Evolutionary conservation across 768 basidiomycete species (phyloP).

Genomic region (Leccinum disarticulatum): DNA sequence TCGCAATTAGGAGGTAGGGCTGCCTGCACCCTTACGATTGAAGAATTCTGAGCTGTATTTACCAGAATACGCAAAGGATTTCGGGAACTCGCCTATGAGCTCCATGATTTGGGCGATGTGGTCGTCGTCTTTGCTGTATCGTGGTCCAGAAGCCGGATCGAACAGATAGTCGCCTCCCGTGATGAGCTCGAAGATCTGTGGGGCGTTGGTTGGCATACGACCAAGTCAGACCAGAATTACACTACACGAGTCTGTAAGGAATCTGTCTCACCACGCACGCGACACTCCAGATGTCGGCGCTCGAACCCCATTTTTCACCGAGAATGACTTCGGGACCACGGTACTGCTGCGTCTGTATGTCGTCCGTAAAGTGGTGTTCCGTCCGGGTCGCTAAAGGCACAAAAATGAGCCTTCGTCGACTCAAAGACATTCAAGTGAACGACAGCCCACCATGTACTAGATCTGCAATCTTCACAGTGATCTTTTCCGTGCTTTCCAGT

Average conservation of each 20-base stretch:
- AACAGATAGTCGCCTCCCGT: slow-evolving; percentile 98
- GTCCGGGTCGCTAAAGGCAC: slow-evolving; percentile 66
- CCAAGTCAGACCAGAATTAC: slow-evolving; percentile 1
- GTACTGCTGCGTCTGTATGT: slow-evolving; percentile 97
- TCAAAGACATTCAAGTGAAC: background rate
- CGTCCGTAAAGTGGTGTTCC: slow-evolving; percentile 97
- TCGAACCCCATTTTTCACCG: slow-evolving; percentile 93
- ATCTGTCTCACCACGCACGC: slow-evolving; percentile 77
- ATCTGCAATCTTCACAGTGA: slow-evolving; percentile 99
- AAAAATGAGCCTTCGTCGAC: background rate
- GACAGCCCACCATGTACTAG: slow-evolving; percentile 69
- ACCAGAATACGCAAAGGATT: slow-evolving; percentile 78
- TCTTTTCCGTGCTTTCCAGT: slow-evolving; percentile 55
- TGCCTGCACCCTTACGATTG: slow-evolving; percentile 80
- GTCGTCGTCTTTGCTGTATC: slow-evolving; percentile 95
- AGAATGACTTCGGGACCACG: slow-evolving; percentile 97
- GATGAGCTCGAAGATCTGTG: slow-evolving; percentile 89
- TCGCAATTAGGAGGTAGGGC: slow-evolving; percentile 45
- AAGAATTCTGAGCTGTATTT: slow-evolving; percentile 96
- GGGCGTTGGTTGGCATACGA: background rate
- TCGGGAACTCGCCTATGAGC: slow-evolving; percentile 87
- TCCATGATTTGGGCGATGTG: slow-evolving; percentile 99
- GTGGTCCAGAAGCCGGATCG: slow-evolving; percentile 91
- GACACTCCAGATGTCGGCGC: slow-evolving; percentile 96
- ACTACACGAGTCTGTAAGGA: background rate